These are phyloP conservation scores for Ormosia emarginata DNA, from an alignment of 306 rosid species.

Conservation along the genomic window DNA sequence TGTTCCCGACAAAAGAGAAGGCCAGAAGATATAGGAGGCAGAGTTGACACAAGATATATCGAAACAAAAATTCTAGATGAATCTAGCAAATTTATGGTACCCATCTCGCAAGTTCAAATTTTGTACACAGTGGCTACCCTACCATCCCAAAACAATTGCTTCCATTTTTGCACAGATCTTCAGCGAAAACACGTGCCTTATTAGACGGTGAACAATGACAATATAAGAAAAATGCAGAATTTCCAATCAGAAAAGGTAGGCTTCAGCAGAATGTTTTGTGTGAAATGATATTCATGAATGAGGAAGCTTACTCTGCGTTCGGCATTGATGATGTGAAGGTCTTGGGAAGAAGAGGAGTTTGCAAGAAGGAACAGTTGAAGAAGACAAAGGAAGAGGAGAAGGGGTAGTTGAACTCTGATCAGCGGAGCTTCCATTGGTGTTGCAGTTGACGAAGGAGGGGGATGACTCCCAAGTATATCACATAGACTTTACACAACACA, in stretches of 20 bases:
- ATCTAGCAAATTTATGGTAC: not conserved
- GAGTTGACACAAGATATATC: not conserved
- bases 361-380: constrained; percentile 31
- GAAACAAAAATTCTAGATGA: not conserved
- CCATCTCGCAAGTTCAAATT: constrained; percentile 9
- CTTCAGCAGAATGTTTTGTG: too few species aligned
- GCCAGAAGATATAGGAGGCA: not conserved
- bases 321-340: constrained; percentile 79
- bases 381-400: constrained; percentile 26
- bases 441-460: constrained; percentile 33
- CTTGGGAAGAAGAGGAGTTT: constrained; percentile 45
- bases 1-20: not conserved
- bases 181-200: not conserved
- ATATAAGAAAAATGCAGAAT: not conserved
- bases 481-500: not conserved
- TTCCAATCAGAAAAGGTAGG: not conserved
- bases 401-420: constrained; percentile 24
- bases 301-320: constrained; percentile 88
- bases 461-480: constrained; percentile 18
- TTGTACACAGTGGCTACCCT: not conserved
- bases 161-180: constrained; percentile 17
- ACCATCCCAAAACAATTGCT: not conserved
- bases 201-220: not conserved
- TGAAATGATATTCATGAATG: too few species aligned
- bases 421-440: constrained; percentile 61